Evolutionary conservation across 2,329 filamentous ascomycete species (phyloP).

Genomic region (Trichoderma koningiopsis): DNA sequence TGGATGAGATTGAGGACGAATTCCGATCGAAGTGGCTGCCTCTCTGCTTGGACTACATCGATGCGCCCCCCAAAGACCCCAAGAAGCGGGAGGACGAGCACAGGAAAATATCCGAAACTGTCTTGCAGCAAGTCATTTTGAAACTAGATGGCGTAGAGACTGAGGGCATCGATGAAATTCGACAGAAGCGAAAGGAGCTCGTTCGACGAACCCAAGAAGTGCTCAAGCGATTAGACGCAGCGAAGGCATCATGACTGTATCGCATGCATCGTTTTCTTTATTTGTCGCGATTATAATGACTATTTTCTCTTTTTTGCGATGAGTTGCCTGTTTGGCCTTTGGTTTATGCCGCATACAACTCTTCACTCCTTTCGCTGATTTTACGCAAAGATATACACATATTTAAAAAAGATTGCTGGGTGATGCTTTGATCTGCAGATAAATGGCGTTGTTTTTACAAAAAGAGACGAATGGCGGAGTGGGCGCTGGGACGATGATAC

Average conservation of each 20-base stretch:
- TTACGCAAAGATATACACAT: neutral
- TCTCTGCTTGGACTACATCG: slow-evolving; percentile 62
- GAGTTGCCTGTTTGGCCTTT: neutral
- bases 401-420: neutral
- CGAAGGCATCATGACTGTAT: slow-evolving; percentile 33
- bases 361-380: neutral
- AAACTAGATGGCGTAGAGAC: slow-evolving; percentile 78
- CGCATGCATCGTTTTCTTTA: neutral
- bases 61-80: slow-evolving; percentile 62
- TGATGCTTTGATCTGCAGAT: neutral
- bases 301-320: neutral
- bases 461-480: slow-evolving; percentile 10
- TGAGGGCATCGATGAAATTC: slow-evolving; percentile 66
- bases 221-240: slow-evolving; percentile 64
- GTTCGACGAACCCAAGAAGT: slow-evolving; percentile 71
- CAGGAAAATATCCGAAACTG: slow-evolving; percentile 72
- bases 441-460: slow-evolving; percentile 8
- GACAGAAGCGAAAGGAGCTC: slow-evolving; percentile 68
- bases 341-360: neutral
- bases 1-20: slow-evolving; percentile 66
- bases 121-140: slow-evolving; percentile 73
- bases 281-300: neutral
- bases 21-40: slow-evolving; percentile 68
- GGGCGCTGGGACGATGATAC: neutral
- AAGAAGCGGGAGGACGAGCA: slow-evolving; percentile 75